Evolutionary conservation across 78 protist species (phyloP).

Genomic region (Dictyostelium brefeldianum): DNA sequence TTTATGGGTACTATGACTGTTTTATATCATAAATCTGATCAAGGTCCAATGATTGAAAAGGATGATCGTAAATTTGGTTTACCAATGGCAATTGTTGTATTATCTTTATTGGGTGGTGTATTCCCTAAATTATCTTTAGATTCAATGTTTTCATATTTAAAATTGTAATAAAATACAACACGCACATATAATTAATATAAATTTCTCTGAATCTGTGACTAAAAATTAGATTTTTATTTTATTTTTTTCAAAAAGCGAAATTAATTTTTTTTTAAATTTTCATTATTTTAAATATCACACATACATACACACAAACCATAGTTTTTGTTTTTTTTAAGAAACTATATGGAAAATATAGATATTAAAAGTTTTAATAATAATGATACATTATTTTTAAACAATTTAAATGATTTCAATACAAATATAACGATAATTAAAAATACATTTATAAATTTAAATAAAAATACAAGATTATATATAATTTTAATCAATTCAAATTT

Average conservation of each 20-base stretch:
- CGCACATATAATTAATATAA: too few species aligned
- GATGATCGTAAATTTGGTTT: conserved; percentile 65
- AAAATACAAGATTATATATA: background rate
- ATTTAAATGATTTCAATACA: background rate
- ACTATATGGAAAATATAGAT: too few species aligned
- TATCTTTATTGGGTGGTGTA: conserved; percentile 37
- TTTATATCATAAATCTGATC: conserved; percentile 81
- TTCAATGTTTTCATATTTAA: conserved; percentile 32
- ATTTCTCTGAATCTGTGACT: too few species aligned
- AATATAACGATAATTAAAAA: background rate
- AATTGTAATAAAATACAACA: conserved; percentile 24
- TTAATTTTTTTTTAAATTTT: background rate
- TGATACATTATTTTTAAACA: background rate
- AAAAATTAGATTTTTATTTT: background rate
- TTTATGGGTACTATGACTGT: conserved; percentile 80
- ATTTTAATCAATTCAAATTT: background rate
- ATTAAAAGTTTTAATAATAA: background rate
- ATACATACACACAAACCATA: background rate
- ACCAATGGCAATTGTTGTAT: conserved; percentile 20
- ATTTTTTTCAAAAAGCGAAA: background rate
- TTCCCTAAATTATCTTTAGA: conserved; percentile 36
- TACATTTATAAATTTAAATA: background rate
- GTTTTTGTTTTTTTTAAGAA: too few species aligned
- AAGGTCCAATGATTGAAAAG: conserved; percentile 60
- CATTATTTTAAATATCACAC: background rate